Evolutionary conservation across 2,329 filamentous ascomycete genomes (phyloP).

Genomic region (Cladosporium austrohemisphaericum): DNA sequence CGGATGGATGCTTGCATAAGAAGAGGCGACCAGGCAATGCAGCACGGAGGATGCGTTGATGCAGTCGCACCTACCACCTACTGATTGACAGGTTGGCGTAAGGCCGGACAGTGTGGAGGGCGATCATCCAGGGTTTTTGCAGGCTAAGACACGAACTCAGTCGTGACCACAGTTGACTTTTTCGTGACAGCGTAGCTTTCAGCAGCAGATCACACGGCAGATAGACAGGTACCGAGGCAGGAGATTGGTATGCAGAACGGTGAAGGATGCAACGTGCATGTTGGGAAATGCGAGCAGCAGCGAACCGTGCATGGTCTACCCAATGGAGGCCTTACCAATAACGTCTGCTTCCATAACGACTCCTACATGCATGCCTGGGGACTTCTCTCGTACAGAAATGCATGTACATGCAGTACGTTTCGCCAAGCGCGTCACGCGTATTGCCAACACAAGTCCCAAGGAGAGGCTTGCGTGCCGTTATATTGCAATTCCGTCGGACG

Average conservation of each 20-base stretch:
- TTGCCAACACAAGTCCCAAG: too few species aligned
- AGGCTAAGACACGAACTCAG: conserved; percentile 6
- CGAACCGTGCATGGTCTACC: too few species aligned
- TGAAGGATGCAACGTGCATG: conserved; percentile 1
- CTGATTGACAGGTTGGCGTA: neutral
- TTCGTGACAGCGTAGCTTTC: neutral
- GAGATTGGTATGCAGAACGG: conserved; percentile 2
- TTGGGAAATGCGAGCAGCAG: conserved; percentile 7
- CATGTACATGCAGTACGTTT: too few species aligned
- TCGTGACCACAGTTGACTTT: conserved; percentile 12
- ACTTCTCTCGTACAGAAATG: too few species aligned
- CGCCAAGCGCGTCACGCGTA: too few species aligned
- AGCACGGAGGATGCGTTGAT: neutral
- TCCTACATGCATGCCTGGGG: too few species aligned
- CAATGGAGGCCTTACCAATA: too few species aligned
- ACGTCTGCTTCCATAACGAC: too few species aligned
- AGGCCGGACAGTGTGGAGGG: conserved; percentile 1
- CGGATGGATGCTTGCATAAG: neutral
- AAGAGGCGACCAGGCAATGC: neutral
- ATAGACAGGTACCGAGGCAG: neutral
- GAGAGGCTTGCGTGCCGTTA: too few species aligned
- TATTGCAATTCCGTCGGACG: too few species aligned
- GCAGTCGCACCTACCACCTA: conserved; percentile 1
- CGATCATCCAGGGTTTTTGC: conserved; percentile 12
- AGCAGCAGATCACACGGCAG: conserved; percentile 1